Conservation (phyloP, 495 filamentous ascomycete species). For the Cercophora scortea region DNA sequence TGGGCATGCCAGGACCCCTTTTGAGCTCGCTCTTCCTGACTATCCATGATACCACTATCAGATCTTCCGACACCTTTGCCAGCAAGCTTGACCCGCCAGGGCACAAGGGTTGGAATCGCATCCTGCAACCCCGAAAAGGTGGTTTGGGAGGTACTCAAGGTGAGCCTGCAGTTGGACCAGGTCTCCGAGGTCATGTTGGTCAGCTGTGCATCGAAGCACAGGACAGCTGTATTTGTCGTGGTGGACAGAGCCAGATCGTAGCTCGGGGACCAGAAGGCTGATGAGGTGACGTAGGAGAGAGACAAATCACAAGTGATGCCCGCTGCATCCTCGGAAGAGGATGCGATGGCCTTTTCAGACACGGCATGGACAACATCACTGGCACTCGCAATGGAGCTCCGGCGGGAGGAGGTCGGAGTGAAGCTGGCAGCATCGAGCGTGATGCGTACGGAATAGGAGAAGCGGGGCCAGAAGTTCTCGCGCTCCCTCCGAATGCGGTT, state of each 20-base stretch:
- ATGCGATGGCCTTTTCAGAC: conserved; percentile 14
- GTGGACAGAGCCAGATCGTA: conserved; percentile 61
- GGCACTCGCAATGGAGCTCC: conserved; percentile 42
- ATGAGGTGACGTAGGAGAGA: conserved; percentile 55
- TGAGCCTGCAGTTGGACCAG: conserved; percentile 58
- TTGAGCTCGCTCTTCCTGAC: conserved; percentile 18
- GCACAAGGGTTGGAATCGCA: conserved; percentile 45
- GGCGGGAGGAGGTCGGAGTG: conserved; percentile 49
- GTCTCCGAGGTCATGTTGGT: conserved; percentile 59
- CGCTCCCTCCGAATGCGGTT: conserved; percentile 44
- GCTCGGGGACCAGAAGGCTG: conserved; percentile 55
- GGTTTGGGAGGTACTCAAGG: conserved; percentile 62
- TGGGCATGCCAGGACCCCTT: conserved; percentile 15
- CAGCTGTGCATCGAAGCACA: conserved; percentile 59
- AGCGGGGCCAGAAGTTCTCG: conserved; percentile 48
- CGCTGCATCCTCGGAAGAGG: conserved; percentile 11
- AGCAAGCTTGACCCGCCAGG: conserved; percentile 52
- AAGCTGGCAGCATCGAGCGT: conserved; percentile 44
- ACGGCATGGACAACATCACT: conserved; percentile 22
- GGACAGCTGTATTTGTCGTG: conserved; percentile 39
- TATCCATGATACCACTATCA: conserved; percentile 16
- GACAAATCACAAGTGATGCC: conserved; percentile 38
- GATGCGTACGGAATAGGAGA: conserved; percentile 50
- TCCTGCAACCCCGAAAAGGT: conserved; percentile 54
- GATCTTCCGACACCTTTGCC: conserved; percentile 11